Base-by-base conservation (phyloP, 2,329 filamentous ascomycete genomes). In the Cytospora chrysosperma region DNA sequence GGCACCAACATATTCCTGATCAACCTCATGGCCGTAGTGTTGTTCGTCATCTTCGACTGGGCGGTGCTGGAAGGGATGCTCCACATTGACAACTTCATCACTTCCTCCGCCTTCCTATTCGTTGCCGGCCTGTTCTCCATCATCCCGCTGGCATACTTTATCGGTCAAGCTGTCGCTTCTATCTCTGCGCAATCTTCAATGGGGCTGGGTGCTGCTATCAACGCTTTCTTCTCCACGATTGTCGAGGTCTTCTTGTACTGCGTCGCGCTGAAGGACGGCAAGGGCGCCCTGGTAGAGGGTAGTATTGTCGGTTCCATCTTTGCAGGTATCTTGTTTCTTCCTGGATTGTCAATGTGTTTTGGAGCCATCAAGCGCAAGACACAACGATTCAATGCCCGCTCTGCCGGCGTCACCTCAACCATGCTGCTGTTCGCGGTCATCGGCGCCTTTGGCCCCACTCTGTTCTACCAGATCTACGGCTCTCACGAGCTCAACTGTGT, bases 1-100 rank as follows among this genome's bases (percentile, higher is more conserved):
- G 96, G 95, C 61, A 99, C 95, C 66, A 99, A 99, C 77, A 96
- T 99, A 73, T 98, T 99, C 78, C 86, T 99, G 69, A 97, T 99
- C 81, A 99, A 99, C 75, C 85, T 99, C 63, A 92, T 98, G 79
- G 90, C 87, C 15, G 86, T 99, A 21, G 95, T 99, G n/a, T 79
- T 91, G 27, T 97, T 99, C 73, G 91, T 94, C 72, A 96, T 99
- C 67, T 86, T 96, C 68, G 95, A 99, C 79, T 98, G 94, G 82
- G 88, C 88, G 65, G 82, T 99, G 27, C 81, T 99, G 28, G 84
- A 88, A 37, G 80, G 87, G 19, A 77, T 86, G 4, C 77, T 98
- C 40, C 85, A 89, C 24, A 69, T 96, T 27, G 79, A 95, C 28
- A 87, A 82, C 66, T 86, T 88, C 74, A 76, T 97, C 68, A 97